Evolutionary conservation across 2,329 filamentous ascomycete genomes (phyloP), one percentile per base, ranked within the genome.

Genomic region (Dendryphion nanum): DNA sequence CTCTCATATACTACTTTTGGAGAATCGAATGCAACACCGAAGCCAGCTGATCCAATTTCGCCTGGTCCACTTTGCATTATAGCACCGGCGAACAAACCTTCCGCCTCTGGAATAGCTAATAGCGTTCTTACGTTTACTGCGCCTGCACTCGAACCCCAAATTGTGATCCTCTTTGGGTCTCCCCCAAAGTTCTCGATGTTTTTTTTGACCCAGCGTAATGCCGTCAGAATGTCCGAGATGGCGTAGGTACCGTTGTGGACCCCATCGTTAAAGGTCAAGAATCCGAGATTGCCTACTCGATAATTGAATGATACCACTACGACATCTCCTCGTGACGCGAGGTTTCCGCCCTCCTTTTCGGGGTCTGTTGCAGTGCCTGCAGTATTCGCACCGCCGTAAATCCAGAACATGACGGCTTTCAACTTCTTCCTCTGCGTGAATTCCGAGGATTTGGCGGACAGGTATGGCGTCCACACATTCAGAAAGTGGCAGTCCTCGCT

Each of bases 191-290:
- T 20, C 6, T 18, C 24, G 23, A 85, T 82, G 42, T 84, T 64
- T 15, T 71, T 60, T 48, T 77, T 68, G 0, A 83, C 71, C 81
- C 81, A 85, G 30, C 73, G 50, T 31, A 85, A 54, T 2, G 75
- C 63, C 14, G 64, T 65, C 35, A 73, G 62, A 50, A 73, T 69
- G 47, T 74, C 71, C 3, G 61, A 63, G 8, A 74, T 54, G 3
- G 66, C 70, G 31, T 61, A 72, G 37, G 73, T 74, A 6, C 70
- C 71, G 16, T 68, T 68, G 2, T 66, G 69, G 10, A 59, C 50
- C 8, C 68, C 36, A 30, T 42, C 37, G 18, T 35, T 24, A 30
- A 45, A 40, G 10, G 42, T n/a, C 6, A 45, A 18, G 18, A 35
- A 44, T 2, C 41, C 41, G 6, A 44, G 20, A 33, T 34, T 38